Conservation (phyloP, 495 filamentous ascomycete genomes). For the Rusavskia elegans region DNA sequence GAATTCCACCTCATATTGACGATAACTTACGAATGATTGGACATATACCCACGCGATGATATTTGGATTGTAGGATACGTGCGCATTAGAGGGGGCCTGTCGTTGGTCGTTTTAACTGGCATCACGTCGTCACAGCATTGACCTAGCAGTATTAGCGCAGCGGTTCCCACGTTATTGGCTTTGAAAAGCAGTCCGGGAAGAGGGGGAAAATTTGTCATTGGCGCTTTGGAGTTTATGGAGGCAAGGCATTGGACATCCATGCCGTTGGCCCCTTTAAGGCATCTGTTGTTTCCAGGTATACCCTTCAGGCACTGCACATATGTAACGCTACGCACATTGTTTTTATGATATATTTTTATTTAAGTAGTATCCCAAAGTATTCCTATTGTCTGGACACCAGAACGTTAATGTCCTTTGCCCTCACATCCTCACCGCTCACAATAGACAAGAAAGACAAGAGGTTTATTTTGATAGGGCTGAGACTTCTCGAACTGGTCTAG, state of each 20-base stretch:
- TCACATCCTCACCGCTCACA: no score
- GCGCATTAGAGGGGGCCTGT: conserved; percentile 2
- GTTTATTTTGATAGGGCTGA: not conserved
- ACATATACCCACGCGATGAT: conserved; percentile 9
- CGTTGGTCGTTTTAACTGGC: conserved; percentile 4
- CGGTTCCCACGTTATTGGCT: not conserved
- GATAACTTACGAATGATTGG: conserved; percentile 7
- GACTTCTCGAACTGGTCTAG: no score
- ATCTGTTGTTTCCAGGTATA: not conserved
- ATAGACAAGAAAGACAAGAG: no score
- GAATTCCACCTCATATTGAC: not conserved
- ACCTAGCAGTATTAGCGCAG: conserved; percentile 3
- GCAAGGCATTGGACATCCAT: not conserved
- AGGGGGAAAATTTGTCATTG: not conserved
- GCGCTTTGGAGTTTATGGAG: not conserved
- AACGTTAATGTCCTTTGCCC: no score
- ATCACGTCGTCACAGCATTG: conserved; percentile 6
- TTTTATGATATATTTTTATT: not conserved
- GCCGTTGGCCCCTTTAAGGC: not conserved
- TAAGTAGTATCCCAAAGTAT: not conserved
- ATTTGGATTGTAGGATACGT: conserved; percentile 15
- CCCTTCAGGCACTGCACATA: not conserved
- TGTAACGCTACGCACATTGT: not conserved
- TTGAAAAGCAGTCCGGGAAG: conserved; percentile 8
- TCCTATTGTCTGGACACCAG: no score